These are phyloP conservation scores for Talaromyces nanjingensis DNA, from an alignment of 495 filamentous ascomycete genomes.

Conservation along the genomic window DNA sequence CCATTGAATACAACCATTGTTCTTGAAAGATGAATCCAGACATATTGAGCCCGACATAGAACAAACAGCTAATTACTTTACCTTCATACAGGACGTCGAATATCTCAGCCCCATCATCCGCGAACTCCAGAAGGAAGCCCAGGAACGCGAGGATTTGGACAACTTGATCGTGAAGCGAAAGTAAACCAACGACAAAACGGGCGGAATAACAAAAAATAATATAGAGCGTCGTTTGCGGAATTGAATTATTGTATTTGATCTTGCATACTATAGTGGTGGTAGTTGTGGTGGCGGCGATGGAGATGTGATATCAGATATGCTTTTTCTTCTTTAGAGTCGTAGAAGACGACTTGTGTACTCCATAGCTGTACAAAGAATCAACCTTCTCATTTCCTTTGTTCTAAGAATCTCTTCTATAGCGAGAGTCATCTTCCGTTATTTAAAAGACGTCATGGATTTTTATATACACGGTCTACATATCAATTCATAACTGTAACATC, in stretches of 20 bases:
- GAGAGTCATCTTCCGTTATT: neutral
- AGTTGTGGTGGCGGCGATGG: neutral
- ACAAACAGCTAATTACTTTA: neutral
- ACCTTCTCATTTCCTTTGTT: conserved; percentile 25
- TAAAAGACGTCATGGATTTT: neutral
- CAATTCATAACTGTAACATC: conserved; percentile 58
- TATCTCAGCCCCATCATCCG: conserved; percentile 78
- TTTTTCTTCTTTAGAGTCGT: neutral
- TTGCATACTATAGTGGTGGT: neutral
- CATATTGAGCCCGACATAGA: neutral
- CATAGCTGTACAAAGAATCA: conserved; percentile 46
- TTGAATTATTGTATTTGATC: conserved; percentile 3
- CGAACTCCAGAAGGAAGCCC: conserved; percentile 73
- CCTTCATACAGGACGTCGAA: conserved; percentile 53
- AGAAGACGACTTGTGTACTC: conserved; percentile 28
- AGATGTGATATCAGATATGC: neutral
- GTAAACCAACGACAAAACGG: conserved; percentile 1
- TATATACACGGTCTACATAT: neutral
- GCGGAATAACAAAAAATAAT: neutral
- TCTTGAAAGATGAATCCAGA: neutral
- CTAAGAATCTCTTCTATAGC: conserved; percentile 7
- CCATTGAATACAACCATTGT: neutral
- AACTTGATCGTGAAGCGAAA: conserved; percentile 59
- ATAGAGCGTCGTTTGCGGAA: neutral
- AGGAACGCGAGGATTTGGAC: conserved; percentile 79